These are phyloP conservation scores for Suhomyces kilbournensis DNA, from an alignment of 805 yeast species.

Conservation along the genomic window DNA sequence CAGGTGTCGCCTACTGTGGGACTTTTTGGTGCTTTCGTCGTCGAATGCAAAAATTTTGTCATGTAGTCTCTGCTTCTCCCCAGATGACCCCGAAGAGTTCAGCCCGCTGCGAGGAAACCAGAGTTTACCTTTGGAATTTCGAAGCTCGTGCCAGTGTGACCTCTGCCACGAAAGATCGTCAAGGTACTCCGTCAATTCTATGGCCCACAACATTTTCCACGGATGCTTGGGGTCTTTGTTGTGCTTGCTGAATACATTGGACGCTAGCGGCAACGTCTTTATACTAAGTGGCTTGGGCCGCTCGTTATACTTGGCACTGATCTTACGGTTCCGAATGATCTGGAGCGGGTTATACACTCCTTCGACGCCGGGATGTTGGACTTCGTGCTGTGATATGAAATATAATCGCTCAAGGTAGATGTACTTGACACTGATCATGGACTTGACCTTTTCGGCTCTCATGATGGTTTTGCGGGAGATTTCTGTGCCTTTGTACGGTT, in stretches of 20 bases:
- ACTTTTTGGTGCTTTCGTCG: background rate
- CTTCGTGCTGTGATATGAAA: conserved; percentile 11
- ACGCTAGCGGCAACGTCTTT: conserved; percentile 58
- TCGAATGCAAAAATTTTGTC: conserved; percentile 30
- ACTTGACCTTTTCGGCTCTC: conserved; percentile 50
- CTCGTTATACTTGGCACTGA: conserved; percentile 51
- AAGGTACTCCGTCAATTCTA: conserved; percentile 56
- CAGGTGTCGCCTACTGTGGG: conserved; percentile 3
- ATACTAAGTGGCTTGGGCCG: conserved; percentile 43
- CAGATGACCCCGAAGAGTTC: conserved; percentile 5
- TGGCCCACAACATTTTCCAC: conserved; percentile 58
- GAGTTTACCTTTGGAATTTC: conserved; percentile 41
- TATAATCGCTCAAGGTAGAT: conserved; percentile 43
- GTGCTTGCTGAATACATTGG: conserved; percentile 55
- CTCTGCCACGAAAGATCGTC: conserved; percentile 59
- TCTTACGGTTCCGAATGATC: conserved; percentile 67
- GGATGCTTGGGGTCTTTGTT: conserved; percentile 27
- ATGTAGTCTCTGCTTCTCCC: conserved; percentile 20
- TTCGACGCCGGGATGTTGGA: conserved; percentile 50
- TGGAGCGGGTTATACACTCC: conserved; percentile 81
- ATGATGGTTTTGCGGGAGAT: conserved; percentile 37
- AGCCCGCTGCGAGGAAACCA: conserved; percentile 45
- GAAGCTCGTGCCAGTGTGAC: conserved; percentile 52
- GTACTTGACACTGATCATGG: conserved; percentile 50
- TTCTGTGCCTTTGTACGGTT: conserved; percentile 5